Percentiles rank a stretch among this genome's conserved stretches.
phyloP scores from a whole-genome alignment of 2,329 filamentous ascomycete species.

The Pezizomycotina sp. region DNA sequence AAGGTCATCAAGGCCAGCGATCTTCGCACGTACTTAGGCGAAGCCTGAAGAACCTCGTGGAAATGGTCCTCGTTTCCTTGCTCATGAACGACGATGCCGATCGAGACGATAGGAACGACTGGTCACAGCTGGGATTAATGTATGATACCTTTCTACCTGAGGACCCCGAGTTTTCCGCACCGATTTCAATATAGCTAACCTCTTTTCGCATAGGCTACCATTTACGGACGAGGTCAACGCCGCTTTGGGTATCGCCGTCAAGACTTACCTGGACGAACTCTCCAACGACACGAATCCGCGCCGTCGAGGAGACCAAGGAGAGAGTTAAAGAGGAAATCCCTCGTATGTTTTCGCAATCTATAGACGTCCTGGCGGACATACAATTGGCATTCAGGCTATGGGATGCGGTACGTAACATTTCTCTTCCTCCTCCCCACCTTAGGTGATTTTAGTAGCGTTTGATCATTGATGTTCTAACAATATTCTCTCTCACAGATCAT shows the following conservation, averaged over 20 bases:
- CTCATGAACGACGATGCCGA: constrained; percentile 66
- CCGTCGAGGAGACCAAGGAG: constrained; percentile 36
- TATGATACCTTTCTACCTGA: constrained; percentile 33
- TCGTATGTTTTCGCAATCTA: constrained; percentile 32
- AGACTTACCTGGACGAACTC: constrained; percentile 62
- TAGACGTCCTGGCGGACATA: constrained; percentile 42
- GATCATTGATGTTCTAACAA: constrained; percentile 3
- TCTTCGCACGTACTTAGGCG: constrained; percentile 32
- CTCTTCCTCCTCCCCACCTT: background rate
- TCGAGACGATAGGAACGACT: constrained; percentile 41
- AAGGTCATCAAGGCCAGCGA: constrained; percentile 55
- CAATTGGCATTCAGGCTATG: constrained; percentile 45
- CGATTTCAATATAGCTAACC: constrained; percentile 6
- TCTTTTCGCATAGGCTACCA: constrained; percentile 38
- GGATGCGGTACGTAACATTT: constrained; percentile 41
- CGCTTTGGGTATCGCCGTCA: constrained; percentile 60
- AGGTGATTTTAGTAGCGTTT: constrained; percentile 6
- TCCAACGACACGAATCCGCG: constrained; percentile 39
- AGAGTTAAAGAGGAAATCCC: constrained; percentile 45
- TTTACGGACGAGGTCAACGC: constrained; percentile 56
- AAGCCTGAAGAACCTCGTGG: constrained; percentile 64
- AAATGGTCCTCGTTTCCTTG: constrained; percentile 64
- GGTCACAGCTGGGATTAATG: constrained; percentile 53
- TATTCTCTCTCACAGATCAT: constrained; percentile 34
- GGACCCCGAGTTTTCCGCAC: background rate